Evolutionary conservation across 2,329 filamentous ascomycete genomes (phyloP), one percentile per base, ranked within the genome.

Genomic region (Exutisphaerella laricina): DNA sequence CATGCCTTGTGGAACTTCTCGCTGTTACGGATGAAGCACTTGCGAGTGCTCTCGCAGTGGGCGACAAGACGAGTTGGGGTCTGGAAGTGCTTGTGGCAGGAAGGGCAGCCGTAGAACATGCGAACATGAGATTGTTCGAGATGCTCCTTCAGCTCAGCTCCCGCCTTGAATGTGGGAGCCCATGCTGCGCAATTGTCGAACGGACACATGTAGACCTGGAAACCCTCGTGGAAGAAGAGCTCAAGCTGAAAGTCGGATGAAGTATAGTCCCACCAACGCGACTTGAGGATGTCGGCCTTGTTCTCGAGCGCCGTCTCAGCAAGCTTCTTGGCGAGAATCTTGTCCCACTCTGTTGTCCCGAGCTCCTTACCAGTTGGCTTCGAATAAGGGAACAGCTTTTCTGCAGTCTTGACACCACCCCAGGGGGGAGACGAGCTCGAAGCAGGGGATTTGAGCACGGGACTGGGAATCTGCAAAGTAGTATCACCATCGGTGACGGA

Each of bases 131-230:
- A 50, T 2, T 49, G 36, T n/a, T 56, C 50, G 45, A 71, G 65
- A 51, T 55, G 52, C 8, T 44, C 16, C 17, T 50, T 26, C 13
- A 55, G 37, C 9, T 53, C 50, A 4, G 39, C 37, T 22, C 57
- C 55, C 5, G 69, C 58, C n/a, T 65, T 58, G 39, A 33, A 44
- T 43, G 45, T 25, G 22, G 13, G 61, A 3, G 21, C 55, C 23
- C 62, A 58, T 23, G 56, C 32, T 9, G 65, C 62, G 69, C 80
- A 83, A 5, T 58, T 52, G 1, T 53, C 49, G 40, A 75, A 70
- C 0, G 79, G 79, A 41, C 80, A 84, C 37, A 61, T 66, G 62
- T 70, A 84, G 33, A 64, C 67, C 31, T 64, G 57, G 2, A 67
- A 61, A 20, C 70, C 59, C 0, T 58, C 41, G 28, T 71, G 64